These are phyloP conservation scores for Nakazawaea anatomiae DNA, from an alignment of 805 yeast genomes.

Conservation along the genomic window DNA sequence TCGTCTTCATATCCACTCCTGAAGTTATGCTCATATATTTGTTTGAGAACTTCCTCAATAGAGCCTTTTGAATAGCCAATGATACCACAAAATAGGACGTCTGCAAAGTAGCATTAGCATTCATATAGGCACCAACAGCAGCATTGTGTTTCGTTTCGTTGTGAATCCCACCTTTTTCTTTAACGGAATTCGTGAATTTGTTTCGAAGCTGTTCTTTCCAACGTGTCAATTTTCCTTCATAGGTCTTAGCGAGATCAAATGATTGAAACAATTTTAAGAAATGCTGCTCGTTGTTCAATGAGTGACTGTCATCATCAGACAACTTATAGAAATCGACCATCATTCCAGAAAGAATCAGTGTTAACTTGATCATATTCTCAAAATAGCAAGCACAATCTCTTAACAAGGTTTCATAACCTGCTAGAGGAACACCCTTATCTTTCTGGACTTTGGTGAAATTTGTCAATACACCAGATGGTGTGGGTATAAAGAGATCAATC, in stretches of 20 bases:
- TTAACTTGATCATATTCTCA: constrained; percentile 8
- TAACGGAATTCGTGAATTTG: neutral
- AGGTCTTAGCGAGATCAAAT: neutral
- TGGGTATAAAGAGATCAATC: neutral
- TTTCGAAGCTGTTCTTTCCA: constrained; percentile 6
- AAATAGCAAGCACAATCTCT: constrained; percentile 3
- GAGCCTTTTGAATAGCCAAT: constrained; percentile 4
- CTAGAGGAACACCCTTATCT: neutral
- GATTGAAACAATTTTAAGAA: neutral
- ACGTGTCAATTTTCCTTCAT: neutral
- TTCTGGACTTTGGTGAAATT: neutral
- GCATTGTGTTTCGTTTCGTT: neutral
- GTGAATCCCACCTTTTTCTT: neutral
- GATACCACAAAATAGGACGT: constrained; percentile 2
- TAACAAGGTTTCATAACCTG: neutral
- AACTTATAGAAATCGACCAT: neutral
- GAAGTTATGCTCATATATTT: neutral
- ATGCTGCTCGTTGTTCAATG: neutral
- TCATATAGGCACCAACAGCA: constrained; percentile 1
- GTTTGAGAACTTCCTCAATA: constrained; percentile 5
- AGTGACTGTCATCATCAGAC: neutral
- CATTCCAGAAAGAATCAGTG: constrained; percentile 6
- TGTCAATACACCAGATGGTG: neutral
- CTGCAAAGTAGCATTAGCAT: constrained; percentile 9
- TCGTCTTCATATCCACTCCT: neutral